Conservation (phyloP, 2,329 filamentous ascomycete species). For the Dothideomycetes sp. region DNA sequence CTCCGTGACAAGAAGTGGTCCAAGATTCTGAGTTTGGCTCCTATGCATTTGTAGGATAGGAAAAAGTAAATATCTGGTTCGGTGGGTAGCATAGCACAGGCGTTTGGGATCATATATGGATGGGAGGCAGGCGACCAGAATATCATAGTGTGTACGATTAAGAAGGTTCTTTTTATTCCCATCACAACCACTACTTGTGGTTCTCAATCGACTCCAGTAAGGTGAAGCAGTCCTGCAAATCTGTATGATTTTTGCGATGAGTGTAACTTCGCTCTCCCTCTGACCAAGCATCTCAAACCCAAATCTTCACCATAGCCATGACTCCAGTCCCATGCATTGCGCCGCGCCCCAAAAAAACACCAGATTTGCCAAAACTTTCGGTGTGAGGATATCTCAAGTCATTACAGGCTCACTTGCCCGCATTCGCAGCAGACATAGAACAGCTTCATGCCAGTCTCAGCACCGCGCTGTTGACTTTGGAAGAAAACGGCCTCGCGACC, state of each 20-base stretch:
- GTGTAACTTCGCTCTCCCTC: too few species aligned
- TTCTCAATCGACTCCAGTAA: too few species aligned
- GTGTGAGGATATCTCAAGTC: too few species aligned
- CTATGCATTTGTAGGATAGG: slow-evolving; percentile 57
- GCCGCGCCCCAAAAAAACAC: too few species aligned
- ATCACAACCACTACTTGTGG: too few species aligned
- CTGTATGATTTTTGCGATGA: too few species aligned
- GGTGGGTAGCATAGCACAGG: slow-evolving; percentile 15
- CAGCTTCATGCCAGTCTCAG: slow-evolving; percentile 83
- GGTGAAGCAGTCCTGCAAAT: too few species aligned
- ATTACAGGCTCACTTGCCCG: slow-evolving; percentile 17
- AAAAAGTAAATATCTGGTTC: neutral
- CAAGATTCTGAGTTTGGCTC: slow-evolving; percentile 93
- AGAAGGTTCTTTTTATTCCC: neutral
- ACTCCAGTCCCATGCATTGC: too few species aligned
- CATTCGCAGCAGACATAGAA: slow-evolving; percentile 80
- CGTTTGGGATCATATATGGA: slow-evolving; percentile 6
- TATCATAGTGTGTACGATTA: slow-evolving; percentile 7
- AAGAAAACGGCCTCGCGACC: slow-evolving; percentile 95
- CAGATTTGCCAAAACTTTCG: too few species aligned
- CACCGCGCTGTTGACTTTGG: slow-evolving; percentile 94
- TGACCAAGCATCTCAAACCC: too few species aligned
- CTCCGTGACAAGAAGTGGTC: slow-evolving; percentile 91
- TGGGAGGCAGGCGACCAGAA: slow-evolving; percentile 1
- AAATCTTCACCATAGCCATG: too few species aligned